Conservation (phyloP, 2,329 filamentous ascomycete species). For the Amphichorda felina region DNA sequence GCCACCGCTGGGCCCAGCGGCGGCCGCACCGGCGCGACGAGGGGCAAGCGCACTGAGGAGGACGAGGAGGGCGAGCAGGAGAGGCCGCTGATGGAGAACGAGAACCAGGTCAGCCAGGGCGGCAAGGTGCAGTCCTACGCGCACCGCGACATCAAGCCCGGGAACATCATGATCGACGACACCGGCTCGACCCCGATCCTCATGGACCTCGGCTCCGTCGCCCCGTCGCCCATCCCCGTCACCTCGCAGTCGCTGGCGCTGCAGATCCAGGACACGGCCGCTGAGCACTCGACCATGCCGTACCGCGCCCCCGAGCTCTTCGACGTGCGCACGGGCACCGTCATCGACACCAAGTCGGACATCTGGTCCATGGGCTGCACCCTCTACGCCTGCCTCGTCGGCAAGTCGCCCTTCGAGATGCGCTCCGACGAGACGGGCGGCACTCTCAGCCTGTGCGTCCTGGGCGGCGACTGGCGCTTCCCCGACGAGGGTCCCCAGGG, state of each 20-base stretch:
- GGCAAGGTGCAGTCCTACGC: constrained; percentile 72
- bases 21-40: constrained; percentile 16
- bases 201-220: constrained; percentile 93
- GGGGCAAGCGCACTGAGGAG: constrained; percentile 39
- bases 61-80: constrained; percentile 66
- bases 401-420: constrained; percentile 94
- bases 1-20: constrained; percentile 12
- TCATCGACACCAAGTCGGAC: constrained; percentile 92
- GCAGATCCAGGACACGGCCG: constrained; percentile 85
- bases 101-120: constrained; percentile 53
- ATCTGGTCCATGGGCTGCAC: constrained; percentile 98
- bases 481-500: constrained; percentile 69
- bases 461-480: constrained; percentile 93
- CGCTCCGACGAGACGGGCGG: constrained; percentile 93
- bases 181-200: constrained; percentile 79
- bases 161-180: constrained; percentile 98
- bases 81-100: constrained; percentile 71
- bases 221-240: constrained; percentile 76
- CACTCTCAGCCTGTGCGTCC: constrained; percentile 80
- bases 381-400: constrained; percentile 91
- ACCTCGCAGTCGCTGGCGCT: constrained; percentile 84
- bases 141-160: constrained; percentile 92
- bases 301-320: constrained; percentile 97
- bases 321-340: constrained; percentile 85
- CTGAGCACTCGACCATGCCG: constrained; percentile 96